phyloP scores from a whole-genome alignment of 2,329 filamentous ascomycete species.

The Exophiala oligosperma region DNA sequence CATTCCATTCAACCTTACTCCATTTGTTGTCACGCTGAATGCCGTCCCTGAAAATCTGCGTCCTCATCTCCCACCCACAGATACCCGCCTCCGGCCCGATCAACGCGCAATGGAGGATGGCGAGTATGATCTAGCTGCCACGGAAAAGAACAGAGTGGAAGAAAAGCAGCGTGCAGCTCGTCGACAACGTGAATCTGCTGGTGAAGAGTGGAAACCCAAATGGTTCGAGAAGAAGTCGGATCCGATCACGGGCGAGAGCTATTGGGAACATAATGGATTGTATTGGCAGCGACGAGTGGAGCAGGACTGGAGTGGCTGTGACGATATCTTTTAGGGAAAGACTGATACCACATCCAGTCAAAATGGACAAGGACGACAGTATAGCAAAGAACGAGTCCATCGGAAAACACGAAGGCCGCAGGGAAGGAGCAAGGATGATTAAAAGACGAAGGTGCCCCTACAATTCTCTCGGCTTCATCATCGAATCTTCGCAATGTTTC shows the following conservation, averaged over 20 bases:
- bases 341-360: neutral
- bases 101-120: conserved; percentile 98
- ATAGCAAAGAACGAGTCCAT: too few species aligned
- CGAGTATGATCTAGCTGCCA: conserved; percentile 89
- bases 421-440: too few species aligned
- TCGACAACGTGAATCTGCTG: conserved; percentile 69
- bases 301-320: conserved; percentile 67
- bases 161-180: conserved; percentile 82
- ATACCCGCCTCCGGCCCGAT: conserved; percentile 88
- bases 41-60: conserved; percentile 80
- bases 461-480: too few species aligned
- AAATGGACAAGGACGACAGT: neutral
- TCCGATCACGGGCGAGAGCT: conserved; percentile 80
- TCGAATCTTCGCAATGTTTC: too few species aligned
- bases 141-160: conserved; percentile 92
- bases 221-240: conserved; percentile 80
- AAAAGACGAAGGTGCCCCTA: too few species aligned
- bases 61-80: conserved; percentile 81
- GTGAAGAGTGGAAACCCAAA: conserved; percentile 77
- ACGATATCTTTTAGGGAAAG: conserved; percentile 69
- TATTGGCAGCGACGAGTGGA: conserved; percentile 76
- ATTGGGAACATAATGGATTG: conserved; percentile 83
- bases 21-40: conserved; percentile 93
- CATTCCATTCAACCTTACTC: conserved; percentile 95
- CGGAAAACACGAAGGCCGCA: too few species aligned